A percentile compares a stretch with the other conserved stretches of the same genome.
Evolutionary conservation across 106 monocot genomes (phyloP).

Genomic region (Acanthochlamys bracteata): DNA sequence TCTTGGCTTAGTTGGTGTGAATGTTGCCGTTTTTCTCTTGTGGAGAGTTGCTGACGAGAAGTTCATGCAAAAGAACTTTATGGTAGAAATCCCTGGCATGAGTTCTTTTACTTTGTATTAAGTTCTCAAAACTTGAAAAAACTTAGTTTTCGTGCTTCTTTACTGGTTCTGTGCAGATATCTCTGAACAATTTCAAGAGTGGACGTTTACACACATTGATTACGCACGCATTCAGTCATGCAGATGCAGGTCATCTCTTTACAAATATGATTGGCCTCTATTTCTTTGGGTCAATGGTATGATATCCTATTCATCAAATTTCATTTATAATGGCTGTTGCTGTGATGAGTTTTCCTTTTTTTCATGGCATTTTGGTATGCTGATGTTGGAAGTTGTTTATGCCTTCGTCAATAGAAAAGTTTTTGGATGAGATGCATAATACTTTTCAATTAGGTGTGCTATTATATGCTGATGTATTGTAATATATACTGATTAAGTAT

Average conservation of each 20-base stretch:
- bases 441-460: too few relatives aligned
- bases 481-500: too few relatives aligned
- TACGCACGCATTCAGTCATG: slow-evolving; percentile 88
- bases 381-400: too few relatives aligned
- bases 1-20: slow-evolving; percentile 58
- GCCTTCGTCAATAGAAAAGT: too few relatives aligned
- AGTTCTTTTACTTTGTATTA: background rate
- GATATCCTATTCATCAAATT: slow-evolving; percentile 4
- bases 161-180: slow-evolving; percentile 49
- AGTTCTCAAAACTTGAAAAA: background rate
- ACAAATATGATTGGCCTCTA: slow-evolving; percentile 89
- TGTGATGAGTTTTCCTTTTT: background rate
- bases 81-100: slow-evolving; percentile 22
- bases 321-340: background rate
- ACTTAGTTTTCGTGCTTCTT: slow-evolving; percentile 1
- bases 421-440: too few relatives aligned
- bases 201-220: slow-evolving; percentile 75
- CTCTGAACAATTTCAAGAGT: slow-evolving; percentile 65
- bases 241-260: slow-evolving; percentile 47
- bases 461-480: too few relatives aligned
- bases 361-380: too few relatives aligned
- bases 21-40: slow-evolving; percentile 66
- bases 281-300: slow-evolving; percentile 78
- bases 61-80: slow-evolving; percentile 81
- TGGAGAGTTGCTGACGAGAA: slow-evolving; percentile 59